Conservation (phyloP, 148 eudicot species). For the Rhododendron griersonianum region DNA sequence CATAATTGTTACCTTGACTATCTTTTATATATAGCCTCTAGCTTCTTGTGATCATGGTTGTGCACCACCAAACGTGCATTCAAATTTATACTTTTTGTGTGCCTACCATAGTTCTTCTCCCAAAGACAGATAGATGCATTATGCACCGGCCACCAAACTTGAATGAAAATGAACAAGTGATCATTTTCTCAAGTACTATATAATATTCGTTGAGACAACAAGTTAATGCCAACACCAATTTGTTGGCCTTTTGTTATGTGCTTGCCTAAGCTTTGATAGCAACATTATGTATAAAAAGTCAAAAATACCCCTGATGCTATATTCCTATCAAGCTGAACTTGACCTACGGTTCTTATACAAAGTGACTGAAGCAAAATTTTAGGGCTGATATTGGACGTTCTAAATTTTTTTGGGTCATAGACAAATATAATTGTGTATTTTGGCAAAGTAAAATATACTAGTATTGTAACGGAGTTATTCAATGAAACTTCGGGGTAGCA, state of each 20-base stretch:
- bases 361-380: not conserved
- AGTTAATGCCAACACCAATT: not conserved
- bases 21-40: not conserved
- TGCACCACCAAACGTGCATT: conserved; percentile 1
- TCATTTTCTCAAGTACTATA: not conserved
- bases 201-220: not conserved
- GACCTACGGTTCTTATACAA: not conserved
- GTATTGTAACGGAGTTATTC: too few relatives aligned
- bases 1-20: not conserved
- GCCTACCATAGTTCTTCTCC: not conserved
- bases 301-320: not conserved
- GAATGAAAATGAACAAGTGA: not conserved
- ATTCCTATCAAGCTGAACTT: not conserved
- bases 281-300: not conserved
- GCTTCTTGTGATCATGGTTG: not conserved
- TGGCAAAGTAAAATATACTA: not conserved
- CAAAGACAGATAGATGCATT: not conserved
- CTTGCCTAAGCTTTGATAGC: not conserved
- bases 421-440: not conserved
- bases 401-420: not conserved
- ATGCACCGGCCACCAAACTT: not conserved
- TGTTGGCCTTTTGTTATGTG: not conserved
- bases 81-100: not conserved
- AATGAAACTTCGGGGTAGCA: not conserved
- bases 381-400: not conserved